Conservation (phyloP, 768 basidiomycete species). For the Collybia sordida region DNA sequence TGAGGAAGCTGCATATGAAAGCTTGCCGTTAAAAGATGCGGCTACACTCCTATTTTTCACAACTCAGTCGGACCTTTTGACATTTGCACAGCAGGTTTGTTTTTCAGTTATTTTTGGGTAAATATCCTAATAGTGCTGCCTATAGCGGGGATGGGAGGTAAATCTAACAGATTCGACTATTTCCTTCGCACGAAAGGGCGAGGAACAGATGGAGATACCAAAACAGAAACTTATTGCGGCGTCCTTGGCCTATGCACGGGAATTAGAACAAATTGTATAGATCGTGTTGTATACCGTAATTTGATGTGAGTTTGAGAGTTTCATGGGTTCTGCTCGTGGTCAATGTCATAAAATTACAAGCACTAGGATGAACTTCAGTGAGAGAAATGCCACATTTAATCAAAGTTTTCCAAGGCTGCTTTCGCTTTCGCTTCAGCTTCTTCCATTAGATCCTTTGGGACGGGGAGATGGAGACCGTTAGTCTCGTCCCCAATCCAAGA, state of each 20-base stretch:
- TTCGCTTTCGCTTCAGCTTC: slow-evolving; percentile 90
- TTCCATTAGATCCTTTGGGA: slow-evolving; percentile 80
- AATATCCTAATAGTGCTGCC: slow-evolving; percentile 2
- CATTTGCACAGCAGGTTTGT: slow-evolving; percentile 76
- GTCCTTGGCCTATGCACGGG: slow-evolving; percentile 78
- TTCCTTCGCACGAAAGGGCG: slow-evolving; percentile 76
- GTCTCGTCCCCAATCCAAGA: slow-evolving; percentile 94
- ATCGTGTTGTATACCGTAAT: slow-evolving; percentile 34
- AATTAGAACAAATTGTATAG: slow-evolving; percentile 90
- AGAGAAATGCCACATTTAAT: slow-evolving; percentile 31
- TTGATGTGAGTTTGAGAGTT: slow-evolving; percentile 19
- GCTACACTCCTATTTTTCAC: slow-evolving; percentile 91
- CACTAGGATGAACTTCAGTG: slow-evolving; percentile 11
- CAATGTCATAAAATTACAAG: slow-evolving; percentile 3
- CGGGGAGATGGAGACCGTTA: slow-evolving; percentile 72
- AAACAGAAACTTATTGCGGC: slow-evolving; percentile 81
- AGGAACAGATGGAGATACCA: slow-evolving; percentile 83
- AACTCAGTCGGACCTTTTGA: slow-evolving; percentile 72
- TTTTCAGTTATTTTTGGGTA: not conserved
- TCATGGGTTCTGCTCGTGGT: not conserved
- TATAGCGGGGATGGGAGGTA: slow-evolving; percentile 83
- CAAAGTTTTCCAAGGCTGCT: slow-evolving; percentile 70
- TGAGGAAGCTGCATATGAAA: slow-evolving; percentile 92
- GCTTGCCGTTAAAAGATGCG: slow-evolving; percentile 87
- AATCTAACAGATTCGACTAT: slow-evolving; percentile 69